Conservation (phyloP, 2,329 filamentous ascomycete genomes). For the Exophiala xenobiotica region DNA sequence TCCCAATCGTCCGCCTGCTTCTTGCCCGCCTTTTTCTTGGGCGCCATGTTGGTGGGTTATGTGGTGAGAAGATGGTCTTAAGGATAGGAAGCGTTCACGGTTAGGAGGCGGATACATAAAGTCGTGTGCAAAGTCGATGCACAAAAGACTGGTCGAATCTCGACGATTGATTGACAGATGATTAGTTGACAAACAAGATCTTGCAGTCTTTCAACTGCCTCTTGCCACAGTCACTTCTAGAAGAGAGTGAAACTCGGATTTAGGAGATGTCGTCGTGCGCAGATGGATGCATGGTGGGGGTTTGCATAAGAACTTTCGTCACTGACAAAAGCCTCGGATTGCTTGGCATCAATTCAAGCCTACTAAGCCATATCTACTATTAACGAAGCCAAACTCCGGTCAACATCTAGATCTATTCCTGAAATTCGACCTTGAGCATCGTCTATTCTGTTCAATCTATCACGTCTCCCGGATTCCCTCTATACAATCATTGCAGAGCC, state of each 20-base stretch:
- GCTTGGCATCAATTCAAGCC: too few relatives aligned
- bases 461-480: too few relatives aligned
- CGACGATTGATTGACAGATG: neutral
- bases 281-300: neutral
- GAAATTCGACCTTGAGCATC: too few relatives aligned
- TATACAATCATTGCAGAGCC: too few relatives aligned
- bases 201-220: too few relatives aligned
- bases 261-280: conserved; percentile 1
- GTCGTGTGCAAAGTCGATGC: conserved; percentile 17
- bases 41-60: conserved; percentile 63
- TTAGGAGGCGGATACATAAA: conserved; percentile 33
- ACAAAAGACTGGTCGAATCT: neutral
- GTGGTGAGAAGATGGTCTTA: conserved; percentile 9
- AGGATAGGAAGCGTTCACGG: conserved; percentile 26
- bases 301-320: neutral
- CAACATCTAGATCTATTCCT: too few relatives aligned
- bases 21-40: conserved; percentile 85
- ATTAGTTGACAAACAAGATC: neutral
- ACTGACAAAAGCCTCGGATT: neutral
- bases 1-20: conserved; percentile 94
- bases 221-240: neutral
- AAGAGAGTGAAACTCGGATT: neutral
- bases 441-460: too few relatives aligned
- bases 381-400: too few relatives aligned
- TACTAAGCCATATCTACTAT: too few relatives aligned